Base-by-base conservation (phyloP, 169 alveolate genomes). In the Plasmodium cynomolgi region DNA sequence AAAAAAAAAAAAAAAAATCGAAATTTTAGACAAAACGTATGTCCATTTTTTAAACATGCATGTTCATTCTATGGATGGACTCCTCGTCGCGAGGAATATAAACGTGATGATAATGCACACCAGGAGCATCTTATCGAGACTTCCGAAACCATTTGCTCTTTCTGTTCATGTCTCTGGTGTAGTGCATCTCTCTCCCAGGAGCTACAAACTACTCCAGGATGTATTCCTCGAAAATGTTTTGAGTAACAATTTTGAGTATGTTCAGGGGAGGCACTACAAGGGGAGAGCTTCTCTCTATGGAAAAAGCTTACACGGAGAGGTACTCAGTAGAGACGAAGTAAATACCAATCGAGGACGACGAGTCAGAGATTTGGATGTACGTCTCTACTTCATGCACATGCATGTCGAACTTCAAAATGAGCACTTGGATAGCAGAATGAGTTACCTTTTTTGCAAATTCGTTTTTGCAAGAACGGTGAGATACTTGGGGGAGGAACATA, bases 81-180 rank as follows among this genome's bases (percentile, higher is more conserved):
- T 26, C 26, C 13, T 5, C 0, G 34, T 86, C 20, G 44, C 44
- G 29, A 77, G 81, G 17, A 86, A 86, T 77, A 29, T 74, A 7
- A 75, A 86, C 41, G 1, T 86, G 7, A 39, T 86, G 23, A 31
- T 86, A n/a, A 39, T 33, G 15, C 81, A 75, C 81, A 75, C 17
- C 31, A 86, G 93, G 58, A 86, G 81, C 71, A 17, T 86, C 2
- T 29, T 86, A 37, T 86, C 58, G 9, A 75, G 47, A 54, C 31
- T 20, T 2, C 34, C 9, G 17, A 86, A 77, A 4, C 20, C 44
- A 4, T 68, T 86, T 39, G 29, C 50, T 8, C 29, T 86, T 9
- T 75, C 71, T 1, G 20, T 77, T 11, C 29, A 77, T 26, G 71
- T 7, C 17, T 47, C 82, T 15, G 85, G 93, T 3, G 62, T 56